Evolutionary conservation across 2,329 filamentous ascomycete genomes (phyloP).

Genomic region (Epichloe elymi): DNA sequence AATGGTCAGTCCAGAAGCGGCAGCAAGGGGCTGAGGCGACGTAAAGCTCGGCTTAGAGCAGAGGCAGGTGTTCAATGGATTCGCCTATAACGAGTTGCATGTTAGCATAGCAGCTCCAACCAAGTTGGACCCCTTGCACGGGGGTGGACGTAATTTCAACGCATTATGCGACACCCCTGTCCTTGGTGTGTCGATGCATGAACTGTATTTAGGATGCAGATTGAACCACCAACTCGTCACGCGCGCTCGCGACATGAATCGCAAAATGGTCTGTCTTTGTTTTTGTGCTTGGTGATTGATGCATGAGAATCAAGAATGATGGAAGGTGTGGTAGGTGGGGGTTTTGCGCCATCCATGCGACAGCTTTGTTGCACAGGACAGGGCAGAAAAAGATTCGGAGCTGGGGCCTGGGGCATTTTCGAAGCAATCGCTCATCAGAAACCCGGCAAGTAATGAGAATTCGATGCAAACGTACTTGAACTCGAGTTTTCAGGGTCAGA

Average conservation of each 20-base stretch:
- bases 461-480: conserved; percentile 52
- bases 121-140: not conserved
- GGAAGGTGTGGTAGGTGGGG: not conserved
- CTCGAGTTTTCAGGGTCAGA: conserved; percentile 85
- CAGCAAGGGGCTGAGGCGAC: conserved; percentile 82
- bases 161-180: conserved; percentile 4
- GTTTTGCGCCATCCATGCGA: not conserved
- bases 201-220: not conserved
- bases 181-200: not conserved
- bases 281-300: not conserved
- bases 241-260: not conserved
- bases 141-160: not conserved
- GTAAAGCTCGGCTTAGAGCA: conserved; percentile 85
- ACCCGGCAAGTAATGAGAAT: conserved; percentile 7
- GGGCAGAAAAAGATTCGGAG: not conserved
- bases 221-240: not conserved
- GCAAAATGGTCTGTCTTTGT: not conserved
- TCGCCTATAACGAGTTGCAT: conserved; percentile 45
- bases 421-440: conserved; percentile 6
- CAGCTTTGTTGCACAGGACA: not conserved
- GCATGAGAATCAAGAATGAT: not conserved
- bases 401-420: conserved; percentile 7
- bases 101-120: conserved; percentile 1
- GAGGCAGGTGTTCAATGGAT: conserved; percentile 91
- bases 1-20: conserved; percentile 84